Evolutionary conservation across 306 rosid genomes (phyloP), one percentile per base, ranked within the genome.

Genomic region (Lathyrus oleraceus): DNA sequence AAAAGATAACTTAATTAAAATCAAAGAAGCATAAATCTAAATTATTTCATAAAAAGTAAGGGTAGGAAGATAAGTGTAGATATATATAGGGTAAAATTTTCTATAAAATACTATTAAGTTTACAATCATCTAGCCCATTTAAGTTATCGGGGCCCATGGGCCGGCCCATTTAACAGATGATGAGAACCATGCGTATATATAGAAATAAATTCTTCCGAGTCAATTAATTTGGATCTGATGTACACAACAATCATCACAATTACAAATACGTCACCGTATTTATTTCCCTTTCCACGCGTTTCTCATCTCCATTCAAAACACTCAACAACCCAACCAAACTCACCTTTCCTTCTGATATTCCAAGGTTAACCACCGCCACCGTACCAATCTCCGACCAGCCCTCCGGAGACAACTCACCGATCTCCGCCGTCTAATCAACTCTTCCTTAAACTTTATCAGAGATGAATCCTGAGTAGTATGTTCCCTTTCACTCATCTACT

Each of bases 381-480:
- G 59, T 51, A 28, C 61, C 32, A 4, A 61, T 76, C 78, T 10
- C 74, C 69, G 76, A 47, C 52, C 57, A 54, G 2, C 15, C 73
- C 69, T 39, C 74, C 64, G 69, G 44, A 19, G 63, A 39, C 21
- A 62, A 4, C 38, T 1, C 43, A 14, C 32, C 66, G 68, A 51
- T 65, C 81, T 67, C 76, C 76, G 67, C 76, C 76, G 67, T 21
- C 61, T 10, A 35, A 25, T 60, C 36, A 42, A n/a, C 69, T 51
- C 0, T 51, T 67, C 78, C 19, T 25, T n/a, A n/a, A 20, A 16
- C 70, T 38, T 56, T 3, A 11, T 74, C 53, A 54, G 27, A 23
- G 15, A 77, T 81, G 85, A 81, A 81, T 77, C 79, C 81, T 49
- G 85, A 81, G 20, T 81, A 81, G 85, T 81, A 77, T 8, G 79